A percentile compares a stretch with the other conserved stretches of the same genome.
Conservation (phyloP, 306 rosid species). For the Oxytropis ochrocephala region DNA sequence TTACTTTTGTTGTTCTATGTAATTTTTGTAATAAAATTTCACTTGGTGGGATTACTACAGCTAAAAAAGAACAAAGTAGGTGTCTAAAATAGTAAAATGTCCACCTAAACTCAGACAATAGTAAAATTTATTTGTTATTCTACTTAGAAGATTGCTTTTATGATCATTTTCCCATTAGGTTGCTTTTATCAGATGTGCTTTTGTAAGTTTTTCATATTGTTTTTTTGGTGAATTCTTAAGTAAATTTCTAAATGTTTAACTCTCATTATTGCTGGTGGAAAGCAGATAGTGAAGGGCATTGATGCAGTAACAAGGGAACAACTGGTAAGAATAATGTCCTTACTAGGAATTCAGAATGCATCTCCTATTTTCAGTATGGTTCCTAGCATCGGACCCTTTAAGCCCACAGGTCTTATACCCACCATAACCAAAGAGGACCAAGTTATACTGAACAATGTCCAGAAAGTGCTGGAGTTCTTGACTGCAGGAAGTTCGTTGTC, state of each 20-base stretch:
- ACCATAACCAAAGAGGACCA: constrained; percentile 76
- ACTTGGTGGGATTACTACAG: not conserved
- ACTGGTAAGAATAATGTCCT: constrained; percentile 62
- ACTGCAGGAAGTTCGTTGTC: constrained; percentile 81
- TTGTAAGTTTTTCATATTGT: not conserved
- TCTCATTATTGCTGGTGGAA: constrained; percentile 16
- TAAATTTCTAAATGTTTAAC: constrained; percentile 7
- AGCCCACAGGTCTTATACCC: constrained; percentile 76
- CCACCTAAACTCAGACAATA: no score
- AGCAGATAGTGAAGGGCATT: constrained; percentile 91
- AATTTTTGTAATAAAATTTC: not conserved
- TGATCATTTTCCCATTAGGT: not conserved
- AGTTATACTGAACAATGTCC: constrained; percentile 86
- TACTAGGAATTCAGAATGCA: constrained; percentile 70
- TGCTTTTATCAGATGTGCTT: not conserved
- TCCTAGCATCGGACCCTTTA: constrained; percentile 74
- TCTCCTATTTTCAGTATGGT: constrained; percentile 81
- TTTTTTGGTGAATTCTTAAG: not conserved
- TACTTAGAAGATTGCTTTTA: not conserved
- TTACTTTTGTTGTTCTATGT: not conserved
- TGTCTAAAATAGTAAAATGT: no score
- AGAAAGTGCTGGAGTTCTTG: constrained; percentile 72
- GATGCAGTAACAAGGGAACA: constrained; percentile 96
- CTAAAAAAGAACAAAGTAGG: not conserved
- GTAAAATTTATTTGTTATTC: not conserved